Evolutionary conservation across 2,329 filamentous ascomycete species (phyloP).

Genomic region (Teratosphaeria gauchensis): DNA sequence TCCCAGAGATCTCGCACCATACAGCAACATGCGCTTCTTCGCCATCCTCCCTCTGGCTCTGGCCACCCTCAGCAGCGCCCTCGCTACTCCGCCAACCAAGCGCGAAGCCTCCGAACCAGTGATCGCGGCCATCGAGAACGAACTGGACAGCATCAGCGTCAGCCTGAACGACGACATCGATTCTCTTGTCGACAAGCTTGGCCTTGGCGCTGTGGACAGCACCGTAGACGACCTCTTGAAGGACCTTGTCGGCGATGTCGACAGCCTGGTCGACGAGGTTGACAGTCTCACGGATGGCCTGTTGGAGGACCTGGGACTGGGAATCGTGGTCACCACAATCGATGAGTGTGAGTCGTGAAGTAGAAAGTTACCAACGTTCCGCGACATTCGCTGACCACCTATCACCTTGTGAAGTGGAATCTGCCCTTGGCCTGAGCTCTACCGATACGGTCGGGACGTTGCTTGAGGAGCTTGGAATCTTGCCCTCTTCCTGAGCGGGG

Average conservation of each 20-base stretch:
- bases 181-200: not conserved
- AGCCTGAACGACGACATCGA: not conserved
- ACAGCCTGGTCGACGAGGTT: not conserved
- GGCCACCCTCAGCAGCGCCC: not conserved
- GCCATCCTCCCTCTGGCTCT: not conserved
- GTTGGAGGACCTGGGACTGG: not conserved
- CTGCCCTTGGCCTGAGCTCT: too few species aligned
- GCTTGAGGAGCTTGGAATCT: too few species aligned
- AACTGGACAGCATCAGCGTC: not conserved
- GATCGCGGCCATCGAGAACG: not conserved
- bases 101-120: not conserved
- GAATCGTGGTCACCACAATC: not conserved
- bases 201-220: not conserved
- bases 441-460: too few species aligned
- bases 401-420: too few species aligned
- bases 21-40: not conserved
- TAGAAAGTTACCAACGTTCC: too few species aligned
- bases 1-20: not conserved
- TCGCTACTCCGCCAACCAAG: not conserved
- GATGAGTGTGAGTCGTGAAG: not conserved
- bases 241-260: not conserved
- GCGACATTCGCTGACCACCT: too few species aligned
- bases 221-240: not conserved
- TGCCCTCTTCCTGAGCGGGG: too few species aligned
- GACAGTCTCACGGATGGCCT: not conserved